Percentiles rank a stretch among this genome's conserved stretches.
These are phyloP conservation scores for Candida tropicalis DNA, from an alignment of 1,139 yeast genomes.

Conservation along the genomic window DNA sequence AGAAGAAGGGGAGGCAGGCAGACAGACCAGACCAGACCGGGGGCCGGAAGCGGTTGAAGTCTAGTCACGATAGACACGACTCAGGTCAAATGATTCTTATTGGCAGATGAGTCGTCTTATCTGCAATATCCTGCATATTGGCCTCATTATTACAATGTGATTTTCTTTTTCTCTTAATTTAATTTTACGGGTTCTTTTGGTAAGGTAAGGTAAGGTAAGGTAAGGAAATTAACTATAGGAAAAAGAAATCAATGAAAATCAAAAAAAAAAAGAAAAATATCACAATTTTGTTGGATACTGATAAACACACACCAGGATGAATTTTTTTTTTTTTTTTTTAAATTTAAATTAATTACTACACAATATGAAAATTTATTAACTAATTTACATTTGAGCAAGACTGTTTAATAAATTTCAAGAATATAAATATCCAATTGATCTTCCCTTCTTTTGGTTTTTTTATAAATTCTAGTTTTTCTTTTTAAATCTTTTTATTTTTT, in stretches of 20 bases:
- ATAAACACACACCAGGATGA: neutral
- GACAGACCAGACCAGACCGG: neutral
- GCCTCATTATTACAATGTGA: neutral
- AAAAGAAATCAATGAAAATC: neutral
- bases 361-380: neutral
- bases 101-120: conserved; percentile 1
- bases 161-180: neutral
- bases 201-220: too few species aligned
- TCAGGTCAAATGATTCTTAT: neutral
- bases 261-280: neutral
- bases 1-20: too few species aligned
- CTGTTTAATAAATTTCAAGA: neutral
- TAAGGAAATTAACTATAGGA: neutral
- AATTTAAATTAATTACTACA: too few species aligned
- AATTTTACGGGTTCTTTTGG: too few species aligned
- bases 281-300: neutral
- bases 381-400: neutral
- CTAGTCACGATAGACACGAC: neutral
- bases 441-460: neutral
- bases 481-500: neutral
- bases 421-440: neutral
- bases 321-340: too few species aligned
- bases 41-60: neutral
- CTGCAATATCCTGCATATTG: neutral
- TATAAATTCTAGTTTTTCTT: neutral